These are phyloP conservation scores for Phytophthora pluvialis DNA, from an alignment of 352 stramenopile species.

Conservation along the genomic window DNA sequence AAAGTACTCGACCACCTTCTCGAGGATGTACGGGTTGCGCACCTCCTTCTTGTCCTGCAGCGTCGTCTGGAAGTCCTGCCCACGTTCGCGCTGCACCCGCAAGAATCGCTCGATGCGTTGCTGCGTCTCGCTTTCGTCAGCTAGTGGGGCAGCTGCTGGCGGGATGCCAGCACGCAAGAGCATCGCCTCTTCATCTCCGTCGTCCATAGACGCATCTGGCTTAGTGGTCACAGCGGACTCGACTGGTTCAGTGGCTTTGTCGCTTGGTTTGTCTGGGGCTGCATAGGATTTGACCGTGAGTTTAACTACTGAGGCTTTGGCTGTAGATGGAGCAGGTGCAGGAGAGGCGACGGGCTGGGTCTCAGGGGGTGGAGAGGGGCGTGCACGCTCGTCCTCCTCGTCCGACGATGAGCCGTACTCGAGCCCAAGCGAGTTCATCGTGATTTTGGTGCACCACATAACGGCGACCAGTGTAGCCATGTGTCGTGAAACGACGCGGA, in stretches of 20 bases:
- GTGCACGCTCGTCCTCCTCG: constrained; percentile 26
- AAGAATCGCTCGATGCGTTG: constrained; percentile 76
- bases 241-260: constrained; percentile 15
- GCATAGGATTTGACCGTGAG: background rate
- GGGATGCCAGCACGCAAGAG: constrained; percentile 51
- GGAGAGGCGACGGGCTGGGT: background rate
- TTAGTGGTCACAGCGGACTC: constrained; percentile 3
- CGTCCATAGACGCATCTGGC: constrained; percentile 9
- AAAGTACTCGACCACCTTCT: constrained; percentile 90
- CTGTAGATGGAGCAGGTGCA: constrained; percentile 1
- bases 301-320: constrained; percentile 13
- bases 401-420: constrained; percentile 46
- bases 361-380: background rate
- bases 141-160: constrained; percentile 28
- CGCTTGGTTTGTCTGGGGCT: constrained; percentile 5
- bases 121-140: constrained; percentile 43
- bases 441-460: constrained; percentile 25
- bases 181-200: constrained; percentile 44
- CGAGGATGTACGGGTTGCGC: constrained; percentile 86
- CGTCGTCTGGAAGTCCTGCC: constrained; percentile 68
- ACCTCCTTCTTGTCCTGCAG: constrained; percentile 87
- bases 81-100: constrained; percentile 41
- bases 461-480: constrained; percentile 20
- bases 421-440: constrained; percentile 51
- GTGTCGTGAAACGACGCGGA: constrained; percentile 29